Conservation (phyloP, 73 alveolate genomes). For the Uronychia binucleata region DNA sequence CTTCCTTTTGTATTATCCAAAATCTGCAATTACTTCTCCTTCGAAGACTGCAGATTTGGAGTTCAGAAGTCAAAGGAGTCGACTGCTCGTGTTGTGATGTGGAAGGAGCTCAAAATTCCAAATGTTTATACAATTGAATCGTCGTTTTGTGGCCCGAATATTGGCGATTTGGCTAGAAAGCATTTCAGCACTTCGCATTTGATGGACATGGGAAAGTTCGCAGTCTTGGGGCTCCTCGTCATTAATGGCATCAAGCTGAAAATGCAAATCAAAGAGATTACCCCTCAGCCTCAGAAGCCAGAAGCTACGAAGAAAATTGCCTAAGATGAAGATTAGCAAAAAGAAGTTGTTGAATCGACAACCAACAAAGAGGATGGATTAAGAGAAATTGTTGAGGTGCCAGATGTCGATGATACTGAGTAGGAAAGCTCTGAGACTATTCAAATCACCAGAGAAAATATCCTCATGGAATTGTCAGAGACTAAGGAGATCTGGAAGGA, state of each 20-base stretch:
- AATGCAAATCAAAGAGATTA: not conserved
- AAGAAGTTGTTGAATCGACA: too few relatives aligned
- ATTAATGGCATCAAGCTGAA: not conserved
- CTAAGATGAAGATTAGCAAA: too few relatives aligned
- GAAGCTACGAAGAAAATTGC: too few relatives aligned
- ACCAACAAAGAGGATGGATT: too few relatives aligned
- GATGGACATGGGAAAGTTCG: not conserved
- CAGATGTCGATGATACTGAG: too few relatives aligned
- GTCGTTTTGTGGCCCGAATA: conserved; percentile 62
- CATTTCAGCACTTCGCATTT: not conserved
- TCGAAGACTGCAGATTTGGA: conserved; percentile 75
- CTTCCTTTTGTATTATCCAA: conserved; percentile 84
- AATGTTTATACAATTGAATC: conserved; percentile 69
- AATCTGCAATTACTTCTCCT: conserved; percentile 74
- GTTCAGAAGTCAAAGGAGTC: conserved; percentile 87
- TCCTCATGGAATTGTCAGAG: too few relatives aligned
- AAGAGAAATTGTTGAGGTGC: too few relatives aligned
- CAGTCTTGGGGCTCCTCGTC: not conserved
- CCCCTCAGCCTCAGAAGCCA: too few relatives aligned
- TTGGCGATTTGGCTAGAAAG: not conserved
- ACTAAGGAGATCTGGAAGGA: not conserved
- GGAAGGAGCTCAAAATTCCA: conserved; percentile 68
- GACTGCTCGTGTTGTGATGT: conserved; percentile 85
- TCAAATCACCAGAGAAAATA: too few relatives aligned
- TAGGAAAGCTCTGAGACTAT: too few relatives aligned